These are phyloP conservation scores for Umbelopsis sp. DNA, from an alignment of 371 early-diverging fungal species.

Conservation along the genomic window DNA sequence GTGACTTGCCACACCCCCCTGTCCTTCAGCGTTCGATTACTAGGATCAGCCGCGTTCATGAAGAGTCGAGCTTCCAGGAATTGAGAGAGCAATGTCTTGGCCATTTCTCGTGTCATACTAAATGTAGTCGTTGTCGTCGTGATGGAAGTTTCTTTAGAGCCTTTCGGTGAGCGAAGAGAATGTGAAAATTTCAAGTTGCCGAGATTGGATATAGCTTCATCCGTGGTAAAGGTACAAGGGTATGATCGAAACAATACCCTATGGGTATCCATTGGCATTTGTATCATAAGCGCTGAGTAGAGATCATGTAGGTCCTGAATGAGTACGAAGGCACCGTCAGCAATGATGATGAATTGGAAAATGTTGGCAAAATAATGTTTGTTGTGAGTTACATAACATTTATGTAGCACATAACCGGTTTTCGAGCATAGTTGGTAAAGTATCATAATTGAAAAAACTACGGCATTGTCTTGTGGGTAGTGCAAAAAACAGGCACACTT, in stretches of 20 bases:
- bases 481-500: background rate
- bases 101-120: conserved; percentile 56
- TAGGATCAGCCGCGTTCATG: conserved; percentile 38
- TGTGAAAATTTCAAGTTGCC: conserved; percentile 56
- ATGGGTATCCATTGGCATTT: conserved; percentile 42
- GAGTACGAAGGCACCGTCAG: background rate
- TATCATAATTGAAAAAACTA: background rate
- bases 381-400: background rate
- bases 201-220: conserved; percentile 56
- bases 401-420: conserved; percentile 11
- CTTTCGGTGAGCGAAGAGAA: conserved; percentile 45
- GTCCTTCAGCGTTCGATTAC: conserved; percentile 37
- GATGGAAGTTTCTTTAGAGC: conserved; percentile 28
- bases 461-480: background rate
- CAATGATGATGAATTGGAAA: background rate
- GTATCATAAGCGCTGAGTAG: conserved; percentile 46
- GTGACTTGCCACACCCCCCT: conserved; percentile 42
- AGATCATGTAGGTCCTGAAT: conserved; percentile 50
- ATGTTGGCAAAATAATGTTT: background rate
- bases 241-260: conserved; percentile 58
- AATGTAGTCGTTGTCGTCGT: conserved; percentile 54
- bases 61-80: conserved; percentile 48
- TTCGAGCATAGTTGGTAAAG: conserved; percentile 4
- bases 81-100: conserved; percentile 48
- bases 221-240: conserved; percentile 58